Conservation (phyloP, 1,139 yeast genomes). For the Blastobotrys indianensis region DNA sequence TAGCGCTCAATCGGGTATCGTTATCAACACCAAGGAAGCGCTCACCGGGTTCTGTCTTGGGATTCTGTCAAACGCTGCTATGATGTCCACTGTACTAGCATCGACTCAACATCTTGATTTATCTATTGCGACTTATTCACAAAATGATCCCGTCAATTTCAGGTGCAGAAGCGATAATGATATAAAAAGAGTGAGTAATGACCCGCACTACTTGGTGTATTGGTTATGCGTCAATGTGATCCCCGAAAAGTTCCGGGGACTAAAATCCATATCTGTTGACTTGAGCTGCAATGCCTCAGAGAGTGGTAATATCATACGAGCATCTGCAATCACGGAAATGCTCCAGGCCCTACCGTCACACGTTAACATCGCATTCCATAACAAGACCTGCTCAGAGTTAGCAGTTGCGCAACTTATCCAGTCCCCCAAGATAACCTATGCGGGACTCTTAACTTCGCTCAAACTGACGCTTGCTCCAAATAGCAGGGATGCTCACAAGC, state of each 20-base stretch:
- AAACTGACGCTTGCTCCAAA: too few species aligned
- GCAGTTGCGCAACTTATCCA: too few species aligned
- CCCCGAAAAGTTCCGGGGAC: slow-evolving; percentile 1
- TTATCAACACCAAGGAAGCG: too few species aligned
- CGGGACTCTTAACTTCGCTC: too few species aligned
- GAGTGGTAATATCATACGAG: background rate
- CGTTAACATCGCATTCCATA: background rate
- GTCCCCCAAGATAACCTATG: too few species aligned
- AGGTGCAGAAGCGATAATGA: slow-evolving; percentile 3
- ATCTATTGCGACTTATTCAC: slow-evolving; percentile 4
- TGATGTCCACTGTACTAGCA: too few species aligned
- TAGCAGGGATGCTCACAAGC: slow-evolving; percentile 1
- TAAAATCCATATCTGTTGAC: background rate
- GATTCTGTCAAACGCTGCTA: too few species aligned
- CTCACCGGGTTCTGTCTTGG: too few species aligned
- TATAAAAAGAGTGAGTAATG: background rate
- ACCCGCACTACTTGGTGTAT: slow-evolving; percentile 6
- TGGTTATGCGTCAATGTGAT: slow-evolving; percentile 7
- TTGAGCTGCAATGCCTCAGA: background rate
- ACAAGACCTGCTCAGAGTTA: too few species aligned
- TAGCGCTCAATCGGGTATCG: too few species aligned
- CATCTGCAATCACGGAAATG: background rate
- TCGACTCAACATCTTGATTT: background rate
- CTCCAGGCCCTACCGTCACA: background rate
- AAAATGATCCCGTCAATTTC: background rate